Conservation (phyloP, 768 basidiomycete genomes). For the Serendipita vermifera region DNA sequence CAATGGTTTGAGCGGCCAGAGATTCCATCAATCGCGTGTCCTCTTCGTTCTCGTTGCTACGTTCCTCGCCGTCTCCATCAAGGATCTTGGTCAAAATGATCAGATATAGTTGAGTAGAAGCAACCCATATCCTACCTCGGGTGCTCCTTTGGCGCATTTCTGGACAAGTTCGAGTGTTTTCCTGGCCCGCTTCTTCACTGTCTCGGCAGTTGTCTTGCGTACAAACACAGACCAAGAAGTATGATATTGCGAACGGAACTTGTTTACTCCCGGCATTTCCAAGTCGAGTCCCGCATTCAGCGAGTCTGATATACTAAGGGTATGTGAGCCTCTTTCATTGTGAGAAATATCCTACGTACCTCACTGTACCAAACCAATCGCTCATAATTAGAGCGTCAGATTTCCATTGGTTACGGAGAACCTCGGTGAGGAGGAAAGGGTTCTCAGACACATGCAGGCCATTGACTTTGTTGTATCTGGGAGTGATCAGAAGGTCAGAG, state of each 20-base stretch:
- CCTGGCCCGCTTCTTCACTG: constrained; percentile 35
- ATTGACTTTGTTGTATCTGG: constrained; percentile 23
- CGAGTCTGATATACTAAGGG: constrained; percentile 17
- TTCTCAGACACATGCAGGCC: constrained; percentile 24
- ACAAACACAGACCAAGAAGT: constrained; percentile 18
- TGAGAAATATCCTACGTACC: no score
- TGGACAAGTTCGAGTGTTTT: constrained; percentile 26
- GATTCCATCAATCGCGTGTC: constrained; percentile 30
- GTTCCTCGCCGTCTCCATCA: constrained; percentile 36
- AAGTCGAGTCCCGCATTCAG: constrained; percentile 24
- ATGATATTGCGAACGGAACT: constrained; percentile 14
- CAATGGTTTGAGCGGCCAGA: constrained; percentile 30
- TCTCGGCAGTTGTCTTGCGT: constrained; percentile 24
- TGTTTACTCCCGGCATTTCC: constrained; percentile 28
- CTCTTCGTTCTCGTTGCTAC: constrained; percentile 28
- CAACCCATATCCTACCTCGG: constrained; percentile 25
- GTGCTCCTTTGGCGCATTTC: background rate
- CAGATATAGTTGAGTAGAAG: constrained; percentile 36
- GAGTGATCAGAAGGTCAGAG: background rate
- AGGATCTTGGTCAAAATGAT: constrained; percentile 40
- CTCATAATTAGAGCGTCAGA: constrained; percentile 24
- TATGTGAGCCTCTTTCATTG: no score
- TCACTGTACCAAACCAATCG: constrained; percentile 22
- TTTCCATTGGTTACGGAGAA: constrained; percentile 24
- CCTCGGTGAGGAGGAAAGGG: constrained; percentile 19